phyloP scores from a whole-genome alignment of 352 stramenopile genomes.

The Phytophthora niederhauseri region DNA sequence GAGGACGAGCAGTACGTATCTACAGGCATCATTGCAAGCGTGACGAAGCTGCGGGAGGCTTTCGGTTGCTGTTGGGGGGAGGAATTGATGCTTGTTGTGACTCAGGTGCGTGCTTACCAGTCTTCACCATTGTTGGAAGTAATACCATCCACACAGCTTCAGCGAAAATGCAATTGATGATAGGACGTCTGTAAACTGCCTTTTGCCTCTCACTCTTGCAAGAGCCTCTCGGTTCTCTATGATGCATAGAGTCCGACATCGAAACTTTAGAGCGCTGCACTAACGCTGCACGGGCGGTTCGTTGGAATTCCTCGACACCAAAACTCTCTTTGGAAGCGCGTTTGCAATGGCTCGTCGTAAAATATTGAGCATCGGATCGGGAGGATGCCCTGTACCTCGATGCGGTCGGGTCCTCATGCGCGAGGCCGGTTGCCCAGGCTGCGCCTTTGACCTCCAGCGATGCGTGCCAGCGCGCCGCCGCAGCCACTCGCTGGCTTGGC shows the following conservation, averaged over 20 bases:
- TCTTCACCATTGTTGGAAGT: background rate
- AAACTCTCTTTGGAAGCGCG: background rate
- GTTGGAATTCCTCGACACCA: background rate
- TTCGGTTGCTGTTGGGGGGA: background rate
- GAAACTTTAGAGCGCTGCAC: background rate
- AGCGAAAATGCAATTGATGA: background rate
- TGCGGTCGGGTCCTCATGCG: background rate
- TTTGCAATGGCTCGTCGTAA: conserved; percentile 13
- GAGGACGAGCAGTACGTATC: background rate
- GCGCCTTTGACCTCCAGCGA: background rate
- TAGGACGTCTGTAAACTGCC: background rate
- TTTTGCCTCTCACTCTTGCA: background rate
- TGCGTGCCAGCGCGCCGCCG: conserved; percentile 7
- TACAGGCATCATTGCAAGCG: background rate
- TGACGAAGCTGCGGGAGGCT: background rate
- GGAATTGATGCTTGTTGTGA: background rate
- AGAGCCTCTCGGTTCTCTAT: too few relatives aligned
- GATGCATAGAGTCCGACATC: background rate
- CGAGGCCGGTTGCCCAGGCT: background rate
- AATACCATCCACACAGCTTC: background rate
- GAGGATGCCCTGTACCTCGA: background rate
- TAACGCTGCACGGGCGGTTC: background rate
- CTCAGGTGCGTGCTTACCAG: background rate
- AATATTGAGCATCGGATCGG: conserved; percentile 29
- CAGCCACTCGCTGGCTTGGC: conserved; percentile 12